Evolutionary conservation across 768 basidiomycete species (phyloP).

Genomic region (Psilocybe azurescens): DNA sequence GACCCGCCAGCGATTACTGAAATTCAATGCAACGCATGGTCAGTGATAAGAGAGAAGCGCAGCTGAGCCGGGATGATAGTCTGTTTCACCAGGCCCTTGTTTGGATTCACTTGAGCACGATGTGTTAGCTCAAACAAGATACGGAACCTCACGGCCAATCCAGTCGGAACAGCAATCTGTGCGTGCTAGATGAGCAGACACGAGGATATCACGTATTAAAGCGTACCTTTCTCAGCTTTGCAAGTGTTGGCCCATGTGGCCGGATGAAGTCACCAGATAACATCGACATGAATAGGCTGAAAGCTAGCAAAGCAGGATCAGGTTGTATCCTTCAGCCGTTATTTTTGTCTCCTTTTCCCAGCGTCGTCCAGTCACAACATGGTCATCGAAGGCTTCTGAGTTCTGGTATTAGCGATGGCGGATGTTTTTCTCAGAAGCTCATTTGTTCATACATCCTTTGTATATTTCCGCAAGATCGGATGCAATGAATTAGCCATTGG

Average conservation of each 20-base stretch:
- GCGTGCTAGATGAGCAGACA: conserved; percentile 5
- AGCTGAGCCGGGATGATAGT: not conserved
- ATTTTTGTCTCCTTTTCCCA: conserved; percentile 8
- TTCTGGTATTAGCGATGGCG: not conserved
- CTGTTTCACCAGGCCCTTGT: not conserved
- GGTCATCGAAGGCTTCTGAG: not conserved
- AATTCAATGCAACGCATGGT: conserved; percentile 6
- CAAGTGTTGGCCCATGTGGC: conserved; percentile 3
- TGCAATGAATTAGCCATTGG: too few species aligned
- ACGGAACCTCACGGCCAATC: conserved; percentile 4
- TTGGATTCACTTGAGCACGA: not conserved
- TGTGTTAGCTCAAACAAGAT: not conserved
- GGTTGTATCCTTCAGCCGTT: not conserved
- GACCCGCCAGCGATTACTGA: not conserved
- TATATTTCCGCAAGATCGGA: too few species aligned
- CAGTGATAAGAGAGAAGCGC: conserved; percentile 10
- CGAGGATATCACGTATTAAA: not conserved
- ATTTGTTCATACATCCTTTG: not conserved
- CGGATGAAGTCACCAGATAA: not conserved
- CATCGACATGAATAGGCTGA: not conserved
- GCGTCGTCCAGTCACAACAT: not conserved
- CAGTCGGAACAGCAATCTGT: not conserved
- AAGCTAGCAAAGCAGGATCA: not conserved
- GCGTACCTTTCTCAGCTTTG: not conserved
- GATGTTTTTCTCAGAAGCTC: not conserved